A percentile compares a stretch with the other conserved stretches of the same genome.
Conservation (phyloP, 371 early-diverging fungal species). For the Mucor velutinosus region DNA sequence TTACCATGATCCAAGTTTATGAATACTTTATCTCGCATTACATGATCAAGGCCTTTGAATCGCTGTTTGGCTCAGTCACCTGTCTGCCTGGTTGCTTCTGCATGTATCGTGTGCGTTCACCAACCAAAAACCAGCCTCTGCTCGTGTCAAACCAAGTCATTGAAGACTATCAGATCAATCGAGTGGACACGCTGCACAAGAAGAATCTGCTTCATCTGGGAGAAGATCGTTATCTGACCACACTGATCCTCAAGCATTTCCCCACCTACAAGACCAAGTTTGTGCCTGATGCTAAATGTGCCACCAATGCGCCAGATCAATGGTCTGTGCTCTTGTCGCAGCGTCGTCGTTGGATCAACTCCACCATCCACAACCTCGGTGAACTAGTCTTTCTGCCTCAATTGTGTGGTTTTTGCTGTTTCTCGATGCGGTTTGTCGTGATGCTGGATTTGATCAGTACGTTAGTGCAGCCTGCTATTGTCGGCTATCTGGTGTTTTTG, state of each 20-base stretch:
- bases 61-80: slow-evolving; percentile 84
- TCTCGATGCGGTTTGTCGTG: slow-evolving; percentile 98
- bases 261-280: slow-evolving; percentile 96
- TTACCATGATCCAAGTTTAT: slow-evolving; percentile 90
- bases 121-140: slow-evolving; percentile 83
- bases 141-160: slow-evolving; percentile 90
- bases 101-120: slow-evolving; percentile 89
- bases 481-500: slow-evolving; percentile 77
- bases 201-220: slow-evolving; percentile 87
- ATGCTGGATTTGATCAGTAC: slow-evolving; percentile 91
- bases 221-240: slow-evolving; percentile 95
- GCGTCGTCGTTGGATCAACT: slow-evolving; percentile 98
- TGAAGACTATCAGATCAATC: slow-evolving; percentile 92
- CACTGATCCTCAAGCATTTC: slow-evolving; percentile 98
- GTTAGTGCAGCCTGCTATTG: slow-evolving; percentile 87
- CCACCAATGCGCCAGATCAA: slow-evolving; percentile 95
- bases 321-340: slow-evolving; percentile 96
- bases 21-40: slow-evolving; percentile 90
- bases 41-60: slow-evolving; percentile 90
- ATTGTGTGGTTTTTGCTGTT: slow-evolving; percentile 94
- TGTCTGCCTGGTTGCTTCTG: slow-evolving; percentile 93
- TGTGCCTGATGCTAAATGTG: slow-evolving; percentile 94
- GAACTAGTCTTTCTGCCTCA: slow-evolving; percentile 86
- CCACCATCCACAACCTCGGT: slow-evolving; percentile 95
- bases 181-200: slow-evolving; percentile 97